Conservation (phyloP, 2,329 filamentous ascomycete genomes). For the Cladophialophora carrionii region DNA sequence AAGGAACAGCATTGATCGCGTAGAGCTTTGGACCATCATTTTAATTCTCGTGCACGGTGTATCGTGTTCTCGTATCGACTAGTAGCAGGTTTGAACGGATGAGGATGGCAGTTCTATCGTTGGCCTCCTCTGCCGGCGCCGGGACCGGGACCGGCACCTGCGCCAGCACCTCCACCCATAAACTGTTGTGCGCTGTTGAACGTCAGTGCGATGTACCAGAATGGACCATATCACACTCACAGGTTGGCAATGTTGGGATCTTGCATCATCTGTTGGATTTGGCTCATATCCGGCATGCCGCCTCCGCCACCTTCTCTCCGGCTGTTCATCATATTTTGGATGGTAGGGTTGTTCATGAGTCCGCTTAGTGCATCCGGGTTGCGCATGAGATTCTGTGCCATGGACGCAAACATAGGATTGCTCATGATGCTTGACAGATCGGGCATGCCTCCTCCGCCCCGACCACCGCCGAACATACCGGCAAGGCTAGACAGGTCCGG, state of each 20-base stretch:
- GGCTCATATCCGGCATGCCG: conserved; percentile 81
- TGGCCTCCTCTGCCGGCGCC: conserved; percentile 32
- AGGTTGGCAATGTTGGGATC: conserved; percentile 91
- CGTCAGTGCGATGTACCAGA: conserved; percentile 9
- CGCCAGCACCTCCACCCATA: conserved; percentile 62
- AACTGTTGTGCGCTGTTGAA: conserved; percentile 64
- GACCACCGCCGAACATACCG: conserved; percentile 66
- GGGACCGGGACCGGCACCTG: conserved; percentile 41
- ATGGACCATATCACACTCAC: conserved; percentile 61
- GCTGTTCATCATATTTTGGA: conserved; percentile 41
- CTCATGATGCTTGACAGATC: conserved; percentile 86
- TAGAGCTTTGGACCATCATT: neutral
- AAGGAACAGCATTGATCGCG: neutral
- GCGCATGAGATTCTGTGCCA: conserved; percentile 97
- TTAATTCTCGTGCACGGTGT: conserved; percentile 11
- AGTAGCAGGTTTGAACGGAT: conserved; percentile 3
- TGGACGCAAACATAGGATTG: conserved; percentile 97
- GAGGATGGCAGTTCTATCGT: conserved; percentile 10
- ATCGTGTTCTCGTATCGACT: conserved; percentile 30
- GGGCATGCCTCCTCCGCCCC: conserved; percentile 75
- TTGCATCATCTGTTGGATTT: conserved; percentile 72
- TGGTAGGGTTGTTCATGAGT: conserved; percentile 84
- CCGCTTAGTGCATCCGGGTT: conserved; percentile 92
- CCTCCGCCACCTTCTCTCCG: conserved; percentile 57
- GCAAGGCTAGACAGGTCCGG: conserved; percentile 73